phyloP scores from a whole-genome alignment of 805 yeast genomes.

The Candida golubevii region DNA sequence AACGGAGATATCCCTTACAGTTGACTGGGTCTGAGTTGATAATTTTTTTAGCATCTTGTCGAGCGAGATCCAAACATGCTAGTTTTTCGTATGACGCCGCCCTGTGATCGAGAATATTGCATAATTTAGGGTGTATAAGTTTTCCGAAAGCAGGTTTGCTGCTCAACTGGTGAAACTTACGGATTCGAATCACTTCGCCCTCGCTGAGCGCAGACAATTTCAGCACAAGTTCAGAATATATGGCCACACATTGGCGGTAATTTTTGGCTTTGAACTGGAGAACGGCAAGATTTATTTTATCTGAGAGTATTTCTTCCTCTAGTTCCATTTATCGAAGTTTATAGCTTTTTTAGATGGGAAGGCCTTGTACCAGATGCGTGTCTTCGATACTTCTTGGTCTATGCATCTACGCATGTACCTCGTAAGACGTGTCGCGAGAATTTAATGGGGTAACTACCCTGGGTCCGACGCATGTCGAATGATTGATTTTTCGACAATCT shows the following conservation, averaged over 20 bases:
- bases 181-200: conserved; percentile 10
- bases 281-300: conserved; percentile 27
- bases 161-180: conserved; percentile 20
- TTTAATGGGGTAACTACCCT: too few relatives aligned
- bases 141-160: conserved; percentile 28
- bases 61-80: conserved; percentile 25
- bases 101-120: conserved; percentile 39
- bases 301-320: conserved; percentile 24
- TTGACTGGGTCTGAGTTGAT: conserved; percentile 39
- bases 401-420: too few relatives aligned
- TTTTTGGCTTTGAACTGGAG: conserved; percentile 29
- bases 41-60: conserved; percentile 34
- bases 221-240: conserved; percentile 25
- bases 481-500: too few relatives aligned
- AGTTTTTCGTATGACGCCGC: conserved; percentile 49
- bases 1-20: conserved; percentile 48
- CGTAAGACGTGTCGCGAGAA: too few relatives aligned
- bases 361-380: too few relatives aligned
- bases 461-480: too few relatives aligned
- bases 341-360: too few relatives aligned
- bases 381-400: too few relatives aligned
- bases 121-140: conserved; percentile 33
- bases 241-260: conserved; percentile 24
- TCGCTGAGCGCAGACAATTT: conserved; percentile 16
- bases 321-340: conserved; percentile 10